phyloP scores from a whole-genome alignment of 1,284 basidiomycete species.

The Trametes hirsuta region DNA sequence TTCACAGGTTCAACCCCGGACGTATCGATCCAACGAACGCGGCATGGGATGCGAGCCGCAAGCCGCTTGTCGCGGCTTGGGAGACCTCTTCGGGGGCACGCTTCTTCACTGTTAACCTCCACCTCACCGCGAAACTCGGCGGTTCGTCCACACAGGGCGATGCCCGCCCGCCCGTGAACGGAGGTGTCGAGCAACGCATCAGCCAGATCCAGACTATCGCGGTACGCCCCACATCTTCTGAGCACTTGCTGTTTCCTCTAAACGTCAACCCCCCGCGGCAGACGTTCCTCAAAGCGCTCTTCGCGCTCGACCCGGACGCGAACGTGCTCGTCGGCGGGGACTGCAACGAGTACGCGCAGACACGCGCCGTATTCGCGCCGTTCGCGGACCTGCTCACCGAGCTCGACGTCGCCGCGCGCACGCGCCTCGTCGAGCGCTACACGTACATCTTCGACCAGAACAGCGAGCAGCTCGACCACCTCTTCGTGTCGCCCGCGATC shows the following conservation, averaged over 20 bases:
- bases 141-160: conserved; percentile 58
- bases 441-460: conserved; percentile 66
- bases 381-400: conserved; percentile 49
- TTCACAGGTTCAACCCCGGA: conserved; percentile 59
- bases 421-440: conserved; percentile 57
- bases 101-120: conserved; percentile 63
- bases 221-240: conserved; percentile 33
- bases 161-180: conserved; percentile 59
- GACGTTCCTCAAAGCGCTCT: conserved; percentile 53
- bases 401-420: conserved; percentile 51
- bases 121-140: conserved; percentile 59
- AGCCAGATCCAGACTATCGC: conserved; percentile 53
- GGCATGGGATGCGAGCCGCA: conserved; percentile 57
- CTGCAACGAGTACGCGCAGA: conserved; percentile 62
- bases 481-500: conserved; percentile 55
- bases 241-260: conserved; percentile 24
- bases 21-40: conserved; percentile 62
- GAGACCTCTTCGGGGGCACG: conserved; percentile 45
- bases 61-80: conserved; percentile 64
- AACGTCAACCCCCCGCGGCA: conserved; percentile 44
- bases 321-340: conserved; percentile 62
- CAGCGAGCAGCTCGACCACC: conserved; percentile 61
- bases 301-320: conserved; percentile 48
- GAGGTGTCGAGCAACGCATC: conserved; percentile 50
- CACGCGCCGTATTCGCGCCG: conserved; percentile 54